Conservation (phyloP, 768 basidiomycete species). For the Mrakia gelida region DNA sequence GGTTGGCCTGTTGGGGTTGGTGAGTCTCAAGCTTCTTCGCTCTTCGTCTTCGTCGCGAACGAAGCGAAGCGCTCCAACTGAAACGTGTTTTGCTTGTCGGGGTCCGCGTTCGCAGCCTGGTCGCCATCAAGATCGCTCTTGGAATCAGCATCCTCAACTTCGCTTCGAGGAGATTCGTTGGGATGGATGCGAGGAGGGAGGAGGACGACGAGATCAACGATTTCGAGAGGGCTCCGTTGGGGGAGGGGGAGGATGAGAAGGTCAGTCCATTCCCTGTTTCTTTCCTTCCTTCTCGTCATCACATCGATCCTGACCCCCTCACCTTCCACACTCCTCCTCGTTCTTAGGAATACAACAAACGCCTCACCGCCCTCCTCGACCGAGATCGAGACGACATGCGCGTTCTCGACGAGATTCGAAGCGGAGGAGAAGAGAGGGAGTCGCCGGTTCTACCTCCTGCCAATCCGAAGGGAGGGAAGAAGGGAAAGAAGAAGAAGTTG, state of each 20-base stretch:
- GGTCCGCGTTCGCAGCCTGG: slow-evolving; percentile 53
- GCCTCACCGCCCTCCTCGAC: slow-evolving; percentile 11
- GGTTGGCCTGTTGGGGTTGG: slow-evolving; percentile 68
- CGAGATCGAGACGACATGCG: slow-evolving; percentile 17
- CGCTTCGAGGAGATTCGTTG: slow-evolving; percentile 66
- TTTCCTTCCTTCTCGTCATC: background rate
- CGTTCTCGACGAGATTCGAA: slow-evolving; percentile 22
- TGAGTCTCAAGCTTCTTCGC: slow-evolving; percentile 46
- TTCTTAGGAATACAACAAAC: slow-evolving; percentile 62
- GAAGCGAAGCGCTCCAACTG: slow-evolving; percentile 37
- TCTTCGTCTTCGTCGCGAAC: background rate
- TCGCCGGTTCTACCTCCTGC: slow-evolving; percentile 51
- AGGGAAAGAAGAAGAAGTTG: slow-evolving; percentile 58
- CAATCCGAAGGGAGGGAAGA: slow-evolving; percentile 32
- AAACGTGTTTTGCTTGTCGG: background rate
- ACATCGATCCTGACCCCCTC: background rate
- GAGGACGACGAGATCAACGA: slow-evolving; percentile 74
- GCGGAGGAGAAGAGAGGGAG: slow-evolving; percentile 49
- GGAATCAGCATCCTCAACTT: slow-evolving; percentile 83
- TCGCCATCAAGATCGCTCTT: slow-evolving; percentile 86
- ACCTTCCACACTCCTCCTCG: too few species aligned
- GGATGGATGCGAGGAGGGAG: slow-evolving; percentile 67
- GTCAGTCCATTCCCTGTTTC: slow-evolving; percentile 47
- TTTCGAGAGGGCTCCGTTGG: slow-evolving; percentile 84
- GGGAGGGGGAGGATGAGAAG: slow-evolving; percentile 81